Conservation (phyloP, 2,329 filamentous ascomycete species). For the Aschersonia sp. region DNA sequence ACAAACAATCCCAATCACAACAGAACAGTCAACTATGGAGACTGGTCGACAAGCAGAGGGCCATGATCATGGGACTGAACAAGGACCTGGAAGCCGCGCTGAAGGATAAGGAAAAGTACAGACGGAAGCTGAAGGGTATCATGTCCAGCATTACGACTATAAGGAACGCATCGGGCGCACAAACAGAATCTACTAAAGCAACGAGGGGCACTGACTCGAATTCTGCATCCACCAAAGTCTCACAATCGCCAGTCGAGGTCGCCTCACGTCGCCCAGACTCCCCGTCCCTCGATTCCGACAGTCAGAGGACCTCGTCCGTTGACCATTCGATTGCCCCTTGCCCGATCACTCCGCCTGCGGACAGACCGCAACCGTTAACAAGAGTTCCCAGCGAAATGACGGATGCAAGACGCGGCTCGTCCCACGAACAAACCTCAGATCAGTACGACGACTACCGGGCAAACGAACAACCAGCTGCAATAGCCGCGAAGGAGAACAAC, state of each 20-base stretch:
- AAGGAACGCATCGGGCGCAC: conserved; percentile 11
- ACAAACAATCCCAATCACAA: conserved; percentile 76
- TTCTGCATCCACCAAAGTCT: conserved; percentile 11
- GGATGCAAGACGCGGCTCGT: conserved; percentile 45
- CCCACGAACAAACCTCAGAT: conserved; percentile 44
- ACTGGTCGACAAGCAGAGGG: conserved; percentile 87
- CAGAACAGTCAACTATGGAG: conserved; percentile 93
- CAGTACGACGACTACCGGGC: conserved; percentile 42
- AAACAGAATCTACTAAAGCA: conserved; percentile 4
- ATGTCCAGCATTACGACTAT: conserved; percentile 26
- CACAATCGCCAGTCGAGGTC: conserved; percentile 4
- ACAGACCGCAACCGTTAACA: conserved; percentile 24
- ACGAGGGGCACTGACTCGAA: conserved; percentile 3
- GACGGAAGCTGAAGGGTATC: conserved; percentile 75
- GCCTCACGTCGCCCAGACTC: conserved; percentile 1
- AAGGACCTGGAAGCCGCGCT: conserved; percentile 83
- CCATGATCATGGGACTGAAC: conserved; percentile 86
- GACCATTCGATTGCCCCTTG: conserved; percentile 46
- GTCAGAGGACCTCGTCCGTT: conserved; percentile 41
- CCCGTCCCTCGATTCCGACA: conserved; percentile 26
- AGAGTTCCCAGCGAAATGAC: conserved; percentile 36
- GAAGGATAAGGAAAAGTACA: conserved; percentile 90
- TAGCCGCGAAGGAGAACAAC: conserved; percentile 29
- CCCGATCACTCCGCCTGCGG: conserved; percentile 48
- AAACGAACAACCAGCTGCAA: conserved; percentile 31